These are phyloP conservation scores for Neopestalotiopsis clavispora DNA, from an alignment of 2,329 filamentous ascomycete species.

Conservation along the genomic window DNA sequence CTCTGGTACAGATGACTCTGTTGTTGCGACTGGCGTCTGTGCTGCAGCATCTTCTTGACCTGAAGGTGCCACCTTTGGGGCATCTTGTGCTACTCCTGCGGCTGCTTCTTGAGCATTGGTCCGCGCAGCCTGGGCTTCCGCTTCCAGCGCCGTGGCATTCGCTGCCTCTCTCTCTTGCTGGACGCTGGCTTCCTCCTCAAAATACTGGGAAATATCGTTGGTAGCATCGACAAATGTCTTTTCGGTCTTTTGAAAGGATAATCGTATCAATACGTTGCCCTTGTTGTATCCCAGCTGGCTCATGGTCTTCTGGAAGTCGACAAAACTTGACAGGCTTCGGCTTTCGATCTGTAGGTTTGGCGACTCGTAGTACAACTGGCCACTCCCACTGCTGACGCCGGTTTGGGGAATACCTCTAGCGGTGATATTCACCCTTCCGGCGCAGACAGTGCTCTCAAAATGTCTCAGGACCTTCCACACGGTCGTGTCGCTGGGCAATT, in stretches of 20 bases:
- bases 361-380: slow-evolving; percentile 85
- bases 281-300: slow-evolving; percentile 86
- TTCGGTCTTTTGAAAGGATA: slow-evolving; percentile 78
- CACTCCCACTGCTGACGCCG: slow-evolving; percentile 56
- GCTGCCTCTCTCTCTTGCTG: slow-evolving; percentile 23
- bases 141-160: slow-evolving; percentile 18
- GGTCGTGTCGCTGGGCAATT: slow-evolving; percentile 85
- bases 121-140: slow-evolving; percentile 20
- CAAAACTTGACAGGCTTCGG: slow-evolving; percentile 75
- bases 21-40: neutral
- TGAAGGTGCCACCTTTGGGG: slow-evolving; percentile 14
- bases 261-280: slow-evolving; percentile 77
- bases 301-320: slow-evolving; percentile 86
- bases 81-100: neutral
- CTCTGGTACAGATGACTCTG: slow-evolving; percentile 21
- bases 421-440: slow-evolving; percentile 77
- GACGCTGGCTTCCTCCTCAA: slow-evolving; percentile 55
- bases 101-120: neutral
- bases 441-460: slow-evolving; percentile 78
- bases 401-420: slow-evolving; percentile 75
- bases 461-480: slow-evolving; percentile 90
- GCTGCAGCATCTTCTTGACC: slow-evolving; percentile 3
- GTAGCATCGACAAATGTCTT: slow-evolving; percentile 86
- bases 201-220: slow-evolving; percentile 78
- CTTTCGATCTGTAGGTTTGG: slow-evolving; percentile 86